phyloP scores from a whole-genome alignment of 2,329 filamentous ascomycete genomes.

The Epichloe baconii region DNA sequence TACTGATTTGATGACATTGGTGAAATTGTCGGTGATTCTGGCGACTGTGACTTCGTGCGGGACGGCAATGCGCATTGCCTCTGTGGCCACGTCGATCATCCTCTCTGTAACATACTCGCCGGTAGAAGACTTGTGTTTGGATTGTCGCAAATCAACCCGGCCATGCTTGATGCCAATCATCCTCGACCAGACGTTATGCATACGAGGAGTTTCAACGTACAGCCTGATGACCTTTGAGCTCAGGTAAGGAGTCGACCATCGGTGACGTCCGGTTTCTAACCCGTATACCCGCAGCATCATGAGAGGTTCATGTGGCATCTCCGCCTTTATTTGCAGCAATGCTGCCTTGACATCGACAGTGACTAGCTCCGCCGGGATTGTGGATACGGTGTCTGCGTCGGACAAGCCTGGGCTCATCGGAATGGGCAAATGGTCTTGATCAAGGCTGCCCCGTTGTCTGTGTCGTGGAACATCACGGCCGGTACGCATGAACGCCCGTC shows the following conservation, averaged over 20 bases:
- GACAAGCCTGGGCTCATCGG: slow-evolving; percentile 17
- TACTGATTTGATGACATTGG: slow-evolving; percentile 75
- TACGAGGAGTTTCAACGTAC: slow-evolving; percentile 75
- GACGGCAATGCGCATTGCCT: slow-evolving; percentile 76
- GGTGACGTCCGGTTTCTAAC: slow-evolving; percentile 69
- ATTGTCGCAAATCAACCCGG: slow-evolving; percentile 68
- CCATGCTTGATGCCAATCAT: slow-evolving; percentile 72
- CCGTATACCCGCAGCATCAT: slow-evolving; percentile 83
- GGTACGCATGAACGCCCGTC: slow-evolving; percentile 51
- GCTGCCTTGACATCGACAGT: slow-evolving; percentile 71
- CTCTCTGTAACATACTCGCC: slow-evolving; percentile 56
- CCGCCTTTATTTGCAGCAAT: slow-evolving; percentile 76
- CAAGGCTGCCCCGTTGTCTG: slow-evolving; percentile 18
- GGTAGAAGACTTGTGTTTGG: slow-evolving; percentile 50
- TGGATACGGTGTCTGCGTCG: slow-evolving; percentile 21
- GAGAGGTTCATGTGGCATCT: slow-evolving; percentile 77
- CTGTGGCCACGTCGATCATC: slow-evolving; percentile 70
- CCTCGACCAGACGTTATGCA: slow-evolving; percentile 74
- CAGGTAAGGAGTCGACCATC: slow-evolving; percentile 77
- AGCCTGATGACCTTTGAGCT: slow-evolving; percentile 67
- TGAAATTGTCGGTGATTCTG: slow-evolving; percentile 83
- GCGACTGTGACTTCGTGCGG: slow-evolving; percentile 86
- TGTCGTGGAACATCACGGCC: slow-evolving; percentile 26
- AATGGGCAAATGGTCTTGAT: slow-evolving; percentile 18
- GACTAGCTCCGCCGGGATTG: slow-evolving; percentile 48